phyloP scores from a whole-genome alignment of 2,329 filamentous ascomycete genomes.

The Pestalotiopsis sp. region DNA sequence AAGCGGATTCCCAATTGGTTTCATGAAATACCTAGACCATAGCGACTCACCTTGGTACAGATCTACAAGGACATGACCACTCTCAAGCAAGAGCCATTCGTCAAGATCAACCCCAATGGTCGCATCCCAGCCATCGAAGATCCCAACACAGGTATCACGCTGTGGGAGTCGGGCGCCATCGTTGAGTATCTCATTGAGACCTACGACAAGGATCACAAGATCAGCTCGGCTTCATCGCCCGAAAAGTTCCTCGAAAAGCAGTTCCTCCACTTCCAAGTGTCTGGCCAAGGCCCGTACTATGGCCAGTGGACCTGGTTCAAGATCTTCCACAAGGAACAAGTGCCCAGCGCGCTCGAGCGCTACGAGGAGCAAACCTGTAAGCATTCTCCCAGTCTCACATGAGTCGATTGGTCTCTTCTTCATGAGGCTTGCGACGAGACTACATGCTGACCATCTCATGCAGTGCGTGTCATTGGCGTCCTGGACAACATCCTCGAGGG shows the following conservation, averaged over 20 bases:
- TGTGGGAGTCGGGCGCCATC: conserved; percentile 52
- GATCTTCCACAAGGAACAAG: conserved; percentile 30
- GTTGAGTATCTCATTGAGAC: conserved; percentile 44
- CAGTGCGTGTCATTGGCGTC: conserved; percentile 23
- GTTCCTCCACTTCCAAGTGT: conserved; percentile 44
- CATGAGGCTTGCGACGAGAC: background rate
- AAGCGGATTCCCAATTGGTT: background rate
- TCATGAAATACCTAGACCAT: background rate
- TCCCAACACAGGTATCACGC: conserved; percentile 42
- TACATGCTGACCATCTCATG: background rate
- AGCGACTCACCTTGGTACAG: background rate
- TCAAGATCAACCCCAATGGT: conserved; percentile 33
- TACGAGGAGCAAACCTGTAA: conserved; percentile 23
- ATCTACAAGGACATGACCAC: conserved; percentile 13
- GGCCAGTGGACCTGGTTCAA: conserved; percentile 36
- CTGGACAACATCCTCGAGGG: conserved; percentile 32
- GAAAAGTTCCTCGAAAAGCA: conserved; percentile 37
- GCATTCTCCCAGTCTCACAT: background rate
- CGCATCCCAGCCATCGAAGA: conserved; percentile 33
- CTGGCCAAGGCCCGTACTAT: conserved; percentile 43
- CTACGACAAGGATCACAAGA: conserved; percentile 41
- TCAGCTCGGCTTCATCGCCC: conserved; percentile 35
- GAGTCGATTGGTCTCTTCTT: background rate
- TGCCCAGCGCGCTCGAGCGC: conserved; percentile 23
- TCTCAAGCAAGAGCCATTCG: conserved; percentile 27